Percentiles rank a stretch among this genome's conserved stretches.
These are phyloP conservation scores for Phytophthora multivora DNA, from an alignment of 352 stramenopile genomes.

Conservation along the genomic window DNA sequence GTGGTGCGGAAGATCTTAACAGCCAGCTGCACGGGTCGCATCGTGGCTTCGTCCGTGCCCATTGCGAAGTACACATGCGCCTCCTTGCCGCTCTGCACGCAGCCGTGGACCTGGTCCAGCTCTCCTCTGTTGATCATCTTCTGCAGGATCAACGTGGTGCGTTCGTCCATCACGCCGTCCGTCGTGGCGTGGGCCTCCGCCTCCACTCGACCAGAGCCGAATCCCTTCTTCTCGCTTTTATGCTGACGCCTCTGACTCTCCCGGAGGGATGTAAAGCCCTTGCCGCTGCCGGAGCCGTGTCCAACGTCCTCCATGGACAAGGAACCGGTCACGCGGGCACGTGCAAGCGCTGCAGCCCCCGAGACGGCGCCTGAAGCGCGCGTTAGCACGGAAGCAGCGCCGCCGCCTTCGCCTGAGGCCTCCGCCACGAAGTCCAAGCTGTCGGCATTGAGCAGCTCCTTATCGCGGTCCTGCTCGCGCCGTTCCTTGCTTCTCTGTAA, in stretches of 20 bases:
- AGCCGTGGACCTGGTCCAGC: conserved; percentile 75
- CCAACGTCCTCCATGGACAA: conserved; percentile 48
- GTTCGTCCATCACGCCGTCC: conserved; percentile 79
- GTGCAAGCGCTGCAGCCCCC: conserved; percentile 22
- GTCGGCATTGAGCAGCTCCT: conserved; percentile 48
- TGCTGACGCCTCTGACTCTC: conserved; percentile 56
- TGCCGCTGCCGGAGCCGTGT: conserved; percentile 41
- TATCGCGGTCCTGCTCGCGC: conserved; percentile 34
- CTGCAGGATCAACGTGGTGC: conserved; percentile 69
- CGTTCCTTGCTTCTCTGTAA: conserved; percentile 39
- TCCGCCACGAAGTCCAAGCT: conserved; percentile 33
- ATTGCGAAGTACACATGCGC: conserved; percentile 80
- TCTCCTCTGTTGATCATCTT: conserved; percentile 77
- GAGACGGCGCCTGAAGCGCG: conserved; percentile 26
- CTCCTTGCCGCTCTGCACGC: conserved; percentile 84
- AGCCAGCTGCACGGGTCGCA: conserved; percentile 44
- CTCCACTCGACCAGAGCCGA: conserved; percentile 51
- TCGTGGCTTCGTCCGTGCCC: conserved; percentile 53
- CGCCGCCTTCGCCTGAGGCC: conserved; percentile 14
- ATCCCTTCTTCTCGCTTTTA: conserved; percentile 69
- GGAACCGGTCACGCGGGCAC: conserved; percentile 28
- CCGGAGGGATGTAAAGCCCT: conserved; percentile 61
- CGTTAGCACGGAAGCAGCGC: conserved; percentile 24
- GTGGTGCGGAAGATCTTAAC: conserved; percentile 90
- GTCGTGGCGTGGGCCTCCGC: conserved; percentile 58